Base-by-base conservation (phyloP, 169 alveolate species). In the Eimeria sp. region DNA sequence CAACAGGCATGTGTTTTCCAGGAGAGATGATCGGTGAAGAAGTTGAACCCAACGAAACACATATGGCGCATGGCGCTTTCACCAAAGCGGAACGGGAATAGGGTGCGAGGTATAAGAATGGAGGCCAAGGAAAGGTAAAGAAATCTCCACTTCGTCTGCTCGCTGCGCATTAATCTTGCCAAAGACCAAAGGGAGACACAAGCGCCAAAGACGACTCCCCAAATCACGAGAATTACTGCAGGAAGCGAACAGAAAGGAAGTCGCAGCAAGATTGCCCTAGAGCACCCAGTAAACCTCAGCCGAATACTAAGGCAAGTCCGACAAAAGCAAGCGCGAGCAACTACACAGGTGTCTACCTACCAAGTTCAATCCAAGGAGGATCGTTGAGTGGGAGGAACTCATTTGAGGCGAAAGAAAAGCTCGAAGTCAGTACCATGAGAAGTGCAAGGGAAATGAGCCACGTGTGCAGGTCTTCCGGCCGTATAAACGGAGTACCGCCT, bases 41-140 rank as follows among this genome's bases (percentile, higher is more conserved):
- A 87, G 82, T 43, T 87, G 93, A 62, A 87, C n/a, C 93, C 93
- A 20, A 64, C 54, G 83, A 87, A 87, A 30, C 93, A 87, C 93
- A 87, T 46, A 37, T 87, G 66, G 74, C 74, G 82, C 82, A 87
- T 60, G 76, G 74, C 72, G 66, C 82, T 13, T 43, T 87, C 93
- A 46, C 83, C 68, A 14, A 64, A 40, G 25, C 93, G 78, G 11
- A 87, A 64, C 23, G 93, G 93, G 6, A 87, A 46, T 1, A 37
- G 74, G 37, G 93, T 27, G 8, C 93, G 93, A 14, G 93, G 93
- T 20, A 87, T 11, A 6, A 87, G 80, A 33, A 87, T 64, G 49
- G 66, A 52, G n/a, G 66, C 43, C 93, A 87, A 33, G 18, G 93
- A 87, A 37, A 64, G 16, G 40, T 30, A 64, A n/a, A 87, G 82